These are phyloP conservation scores for Suillus subaureus DNA, from an alignment of 768 basidiomycete genomes.

Conservation along the genomic window DNA sequence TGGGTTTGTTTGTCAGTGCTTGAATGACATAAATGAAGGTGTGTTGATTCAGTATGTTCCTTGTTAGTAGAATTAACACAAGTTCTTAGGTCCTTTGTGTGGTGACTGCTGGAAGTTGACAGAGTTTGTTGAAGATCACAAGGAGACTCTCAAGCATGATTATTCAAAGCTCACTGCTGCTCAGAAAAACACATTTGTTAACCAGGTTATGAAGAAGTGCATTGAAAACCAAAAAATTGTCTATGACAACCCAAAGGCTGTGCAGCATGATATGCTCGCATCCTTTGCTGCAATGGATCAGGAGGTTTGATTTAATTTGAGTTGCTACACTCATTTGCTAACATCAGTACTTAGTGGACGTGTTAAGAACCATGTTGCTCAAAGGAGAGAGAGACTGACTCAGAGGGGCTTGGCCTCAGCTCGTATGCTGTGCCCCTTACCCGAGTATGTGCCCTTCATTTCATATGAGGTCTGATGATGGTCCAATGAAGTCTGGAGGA, in stretches of 20 bases:
- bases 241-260: background rate
- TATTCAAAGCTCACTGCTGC: background rate
- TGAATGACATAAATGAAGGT: slow-evolving; percentile 2
- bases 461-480: too few species aligned
- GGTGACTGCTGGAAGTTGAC: background rate
- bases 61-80: background rate
- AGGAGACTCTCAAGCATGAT: background rate
- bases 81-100: background rate
- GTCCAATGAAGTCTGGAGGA: too few species aligned
- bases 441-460: too few species aligned
- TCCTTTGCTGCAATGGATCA: slow-evolving; percentile 7
- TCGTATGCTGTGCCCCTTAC: too few species aligned
- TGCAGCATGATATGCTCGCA: background rate
- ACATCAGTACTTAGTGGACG: background rate
- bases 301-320: background rate
- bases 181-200: background rate
- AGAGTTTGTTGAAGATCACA: background rate
- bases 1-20: background rate
- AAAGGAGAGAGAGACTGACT: too few species aligned
- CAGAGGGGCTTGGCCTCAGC: too few species aligned
- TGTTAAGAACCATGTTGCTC: too few species aligned
- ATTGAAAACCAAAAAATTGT: slow-evolving; percentile 1
- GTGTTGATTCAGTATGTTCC: background rate
- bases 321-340: background rate
- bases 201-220: background rate